Conservation (phyloP, 1,284 basidiomycete species). For the Athelia sp. region DNA sequence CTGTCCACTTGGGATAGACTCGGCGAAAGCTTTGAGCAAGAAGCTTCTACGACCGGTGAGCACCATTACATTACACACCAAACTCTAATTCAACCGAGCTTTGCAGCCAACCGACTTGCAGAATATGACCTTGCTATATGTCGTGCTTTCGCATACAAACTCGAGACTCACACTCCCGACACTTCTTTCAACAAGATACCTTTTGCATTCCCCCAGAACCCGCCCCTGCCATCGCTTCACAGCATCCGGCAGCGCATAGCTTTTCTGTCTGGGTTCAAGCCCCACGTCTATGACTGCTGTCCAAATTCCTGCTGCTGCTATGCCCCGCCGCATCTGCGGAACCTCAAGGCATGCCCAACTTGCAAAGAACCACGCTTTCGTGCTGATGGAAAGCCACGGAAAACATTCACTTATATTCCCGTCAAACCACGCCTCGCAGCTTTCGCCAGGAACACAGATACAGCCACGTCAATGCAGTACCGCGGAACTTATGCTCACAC, state of each 20-base stretch:
- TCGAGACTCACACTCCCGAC: conserved; percentile 16
- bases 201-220: conserved; percentile 12
- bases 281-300: conserved; percentile 26
- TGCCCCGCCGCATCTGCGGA: conserved; percentile 16
- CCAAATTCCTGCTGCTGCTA: conserved; percentile 25
- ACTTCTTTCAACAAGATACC: conserved; percentile 11
- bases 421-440: too few relatives aligned
- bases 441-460: conserved; percentile 8
- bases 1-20: conserved; percentile 1
- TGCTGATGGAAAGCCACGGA: neutral
- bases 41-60: neutral
- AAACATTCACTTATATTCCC: conserved; percentile 13
- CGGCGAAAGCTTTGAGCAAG: neutral
- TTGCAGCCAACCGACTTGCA: conserved; percentile 12
- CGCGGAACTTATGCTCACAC: conserved; percentile 11
- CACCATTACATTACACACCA: neutral
- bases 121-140: conserved; percentile 18
- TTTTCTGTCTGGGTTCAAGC: conserved; percentile 21
- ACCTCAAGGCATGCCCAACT: conserved; percentile 16
- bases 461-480: conserved; percentile 16
- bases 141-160: conserved; percentile 18
- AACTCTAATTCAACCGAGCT: neutral
- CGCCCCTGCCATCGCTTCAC: conserved; percentile 10
- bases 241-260: conserved; percentile 9
- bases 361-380: conserved; percentile 10